phyloP scores from a whole-genome alignment of 257 asterid genomes.

The Primulina tabacum region DNA sequence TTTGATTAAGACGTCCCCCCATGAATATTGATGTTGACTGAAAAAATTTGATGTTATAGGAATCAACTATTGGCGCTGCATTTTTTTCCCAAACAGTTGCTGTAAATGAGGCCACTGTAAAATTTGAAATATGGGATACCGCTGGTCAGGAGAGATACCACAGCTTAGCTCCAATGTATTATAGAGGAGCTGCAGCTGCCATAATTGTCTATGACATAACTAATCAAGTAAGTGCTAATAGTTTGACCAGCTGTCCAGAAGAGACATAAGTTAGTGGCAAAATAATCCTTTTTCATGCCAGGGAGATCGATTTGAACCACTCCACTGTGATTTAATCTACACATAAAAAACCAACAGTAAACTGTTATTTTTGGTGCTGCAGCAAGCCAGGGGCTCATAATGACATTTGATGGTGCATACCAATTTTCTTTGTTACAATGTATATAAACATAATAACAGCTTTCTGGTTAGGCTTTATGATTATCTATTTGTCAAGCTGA shows the following conservation, averaged over 20 bases:
- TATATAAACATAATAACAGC: not conserved
- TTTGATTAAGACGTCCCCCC: not conserved
- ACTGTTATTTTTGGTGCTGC: not conserved
- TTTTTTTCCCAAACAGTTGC: slow-evolving; percentile 84
- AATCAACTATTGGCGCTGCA: slow-evolving; percentile 97
- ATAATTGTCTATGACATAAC: slow-evolving; percentile 87
- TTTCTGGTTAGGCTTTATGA: not conserved
- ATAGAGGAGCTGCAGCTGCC: slow-evolving; percentile 98
- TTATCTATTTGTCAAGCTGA: not conserved
- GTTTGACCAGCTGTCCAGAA: not conserved
- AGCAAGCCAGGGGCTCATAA: not conserved
- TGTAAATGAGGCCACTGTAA: slow-evolving; percentile 76
- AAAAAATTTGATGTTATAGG: slow-evolving; percentile 34
- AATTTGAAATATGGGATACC: slow-evolving; percentile 99
- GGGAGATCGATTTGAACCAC: not conserved
- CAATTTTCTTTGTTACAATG: not conserved
- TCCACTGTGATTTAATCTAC: not conserved
- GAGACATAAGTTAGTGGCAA: not conserved
- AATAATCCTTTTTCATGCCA: not conserved
- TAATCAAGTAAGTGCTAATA: slow-evolving; percentile 51
- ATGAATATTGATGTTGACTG: not conserved
- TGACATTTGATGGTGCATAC: not conserved
- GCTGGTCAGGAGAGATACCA: slow-evolving; percentile 99
- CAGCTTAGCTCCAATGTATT: slow-evolving; percentile 98
- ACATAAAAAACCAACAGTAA: not conserved